Base-by-base conservation (phyloP, 306 rosid genomes). In the Begonia masoniana region DNA sequence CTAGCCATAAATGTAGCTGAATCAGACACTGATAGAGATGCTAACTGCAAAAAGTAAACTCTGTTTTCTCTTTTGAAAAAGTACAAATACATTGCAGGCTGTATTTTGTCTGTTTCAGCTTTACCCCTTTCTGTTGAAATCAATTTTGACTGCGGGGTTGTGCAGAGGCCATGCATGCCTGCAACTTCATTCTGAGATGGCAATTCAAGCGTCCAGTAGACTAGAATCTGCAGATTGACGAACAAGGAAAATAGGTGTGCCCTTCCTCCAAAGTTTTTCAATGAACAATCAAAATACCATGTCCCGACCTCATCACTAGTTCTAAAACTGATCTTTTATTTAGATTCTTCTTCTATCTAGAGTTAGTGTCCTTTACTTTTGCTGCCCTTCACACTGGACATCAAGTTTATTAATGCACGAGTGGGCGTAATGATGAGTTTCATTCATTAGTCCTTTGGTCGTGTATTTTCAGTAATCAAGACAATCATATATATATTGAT, bases 171-270 rank as follows among this genome's bases (percentile, higher is more conserved):
- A 78, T 79, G 68, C 76, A 60, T 85, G 96, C 65, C 69, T 85
- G 45, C 92, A 78, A 77, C 92, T 91, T 54, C 96, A 91, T 62
- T 81, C 92, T 6, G 97, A 91, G 76, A 80, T 91, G 96, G 97
- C 97, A 51, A 94, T 91, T 63, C 97, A 78, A 73, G 81, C 97
- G 55, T 60, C 97, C 21, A 76, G 97, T 68, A 75, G 86, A 0
- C 62, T 91, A 62, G 92, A 91, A 62, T 81, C 94, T 10, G 58
- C 67, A 61, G 79, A 77, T 68, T 78, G 72, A 55, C 59, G 80
- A 10, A 52, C 71, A 58, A 71, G 62, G 60, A 49, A 69, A 24
- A 71, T 50, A 53, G 49, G 68, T 42, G 64, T 81, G 50, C 65
- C 58, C 45, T 74, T 85, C 41, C 57, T 70, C 58, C 73, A 86